phyloP scores from a whole-genome alignment of 2,329 filamentous ascomycete genomes.

The Trichophyton equinum region DNA sequence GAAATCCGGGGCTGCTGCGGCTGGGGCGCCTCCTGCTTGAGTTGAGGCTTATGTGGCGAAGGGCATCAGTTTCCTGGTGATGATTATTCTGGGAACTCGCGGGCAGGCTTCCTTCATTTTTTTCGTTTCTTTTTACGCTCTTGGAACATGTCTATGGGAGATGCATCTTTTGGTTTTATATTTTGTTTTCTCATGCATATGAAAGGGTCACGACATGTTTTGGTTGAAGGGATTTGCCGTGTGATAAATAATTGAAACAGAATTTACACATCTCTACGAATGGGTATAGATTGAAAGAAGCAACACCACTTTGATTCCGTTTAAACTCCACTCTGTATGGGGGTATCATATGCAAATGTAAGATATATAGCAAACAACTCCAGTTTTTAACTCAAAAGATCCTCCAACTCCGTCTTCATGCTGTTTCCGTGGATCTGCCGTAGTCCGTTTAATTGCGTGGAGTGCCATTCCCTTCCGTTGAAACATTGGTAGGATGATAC shows the following conservation, averaged over 20 bases:
- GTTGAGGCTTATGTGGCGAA: background rate
- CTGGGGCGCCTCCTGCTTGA: background rate
- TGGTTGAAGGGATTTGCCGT: background rate
- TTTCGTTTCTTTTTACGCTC: background rate
- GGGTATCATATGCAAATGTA: slow-evolving; percentile 8
- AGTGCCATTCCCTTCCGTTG: background rate
- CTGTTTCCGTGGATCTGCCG: background rate
- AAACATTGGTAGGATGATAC: no score
- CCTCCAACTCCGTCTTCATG: background rate
- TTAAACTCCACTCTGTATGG: background rate
- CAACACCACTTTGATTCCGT: background rate
- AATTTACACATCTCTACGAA: background rate
- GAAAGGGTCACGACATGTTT: slow-evolving; percentile 1
- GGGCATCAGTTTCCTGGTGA: background rate
- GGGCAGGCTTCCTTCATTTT: background rate
- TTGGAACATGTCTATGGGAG: background rate
- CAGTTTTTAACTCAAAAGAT: background rate
- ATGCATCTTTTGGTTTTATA: background rate
- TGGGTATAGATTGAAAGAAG: background rate
- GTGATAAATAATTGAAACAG: background rate
- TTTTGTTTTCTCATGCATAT: background rate
- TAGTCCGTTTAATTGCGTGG: background rate
- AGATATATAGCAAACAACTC: background rate
- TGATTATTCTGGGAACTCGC: background rate
- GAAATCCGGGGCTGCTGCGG: slow-evolving; percentile 45